Evolutionary conservation across 805 yeast species (phyloP).

Genomic region (Nakazawaea peltata): DNA sequence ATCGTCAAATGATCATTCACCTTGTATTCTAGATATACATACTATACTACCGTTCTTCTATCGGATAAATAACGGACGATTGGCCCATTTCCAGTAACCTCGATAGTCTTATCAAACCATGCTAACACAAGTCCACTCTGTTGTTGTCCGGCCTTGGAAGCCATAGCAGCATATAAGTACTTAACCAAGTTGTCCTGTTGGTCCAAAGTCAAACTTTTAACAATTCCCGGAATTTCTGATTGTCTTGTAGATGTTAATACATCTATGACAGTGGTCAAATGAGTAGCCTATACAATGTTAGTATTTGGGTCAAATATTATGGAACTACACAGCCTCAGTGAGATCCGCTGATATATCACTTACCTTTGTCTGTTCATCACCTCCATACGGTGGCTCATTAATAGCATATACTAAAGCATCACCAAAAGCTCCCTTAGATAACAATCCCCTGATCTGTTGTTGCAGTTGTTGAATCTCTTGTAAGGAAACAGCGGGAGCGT

Average conservation of each 20-base stretch:
- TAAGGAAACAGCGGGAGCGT: conserved; percentile 38
- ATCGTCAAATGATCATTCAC: too few species aligned
- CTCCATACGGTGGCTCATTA: conserved; percentile 77
- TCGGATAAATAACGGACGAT: conserved; percentile 82
- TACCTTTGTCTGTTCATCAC: conserved; percentile 48
- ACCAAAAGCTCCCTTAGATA: conserved; percentile 64
- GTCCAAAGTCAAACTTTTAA: conserved; percentile 48
- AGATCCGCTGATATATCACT: conserved; percentile 3
- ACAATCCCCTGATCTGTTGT: conserved; percentile 48
- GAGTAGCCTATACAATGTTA: conserved; percentile 27
- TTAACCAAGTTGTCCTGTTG: conserved; percentile 77
- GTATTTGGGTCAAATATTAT: conserved; percentile 9
- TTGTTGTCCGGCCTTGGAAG: conserved; percentile 66
- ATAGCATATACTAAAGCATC: conserved; percentile 62
- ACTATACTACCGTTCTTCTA: conserved; percentile 76
- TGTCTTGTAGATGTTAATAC: conserved; percentile 60
- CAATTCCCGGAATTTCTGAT: conserved; percentile 56
- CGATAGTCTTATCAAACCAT: conserved; percentile 91
- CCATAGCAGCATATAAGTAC: conserved; percentile 82
- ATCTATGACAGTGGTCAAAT: conserved; percentile 54
- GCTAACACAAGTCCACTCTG: conserved; percentile 79
- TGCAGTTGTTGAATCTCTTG: conserved; percentile 49
- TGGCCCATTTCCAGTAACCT: conserved; percentile 80
- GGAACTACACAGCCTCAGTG: not conserved
- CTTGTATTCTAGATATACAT: too few species aligned